These are phyloP conservation scores for Metschnikowia santaceciliae DNA, from an alignment of 805 yeast genomes.

Conservation along the genomic window DNA sequence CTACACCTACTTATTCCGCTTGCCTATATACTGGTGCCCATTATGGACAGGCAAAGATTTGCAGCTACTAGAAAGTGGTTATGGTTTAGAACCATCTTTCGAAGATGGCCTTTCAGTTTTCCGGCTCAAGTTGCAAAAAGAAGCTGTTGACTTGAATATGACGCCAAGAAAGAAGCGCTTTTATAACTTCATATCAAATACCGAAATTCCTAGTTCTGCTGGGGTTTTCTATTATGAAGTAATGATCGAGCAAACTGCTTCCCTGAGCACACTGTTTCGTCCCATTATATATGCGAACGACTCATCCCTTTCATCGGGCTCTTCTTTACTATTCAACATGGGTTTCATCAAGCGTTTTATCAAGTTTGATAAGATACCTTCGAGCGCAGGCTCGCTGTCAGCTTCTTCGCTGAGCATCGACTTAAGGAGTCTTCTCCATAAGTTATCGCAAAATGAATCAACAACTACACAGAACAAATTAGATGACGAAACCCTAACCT, in stretches of 20 bases:
- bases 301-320: conserved; percentile 29
- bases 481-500: conserved; percentile 20
- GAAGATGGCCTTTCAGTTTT: conserved; percentile 30
- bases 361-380: conserved; percentile 18
- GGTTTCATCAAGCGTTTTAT: conserved; percentile 33
- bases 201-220: conserved; percentile 27
- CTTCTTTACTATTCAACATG: conserved; percentile 29
- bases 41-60: conserved; percentile 26
- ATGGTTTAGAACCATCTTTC: conserved; percentile 24
- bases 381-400: conserved; percentile 6
- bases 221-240: conserved; percentile 43
- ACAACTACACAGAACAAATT: conserved; percentile 5
- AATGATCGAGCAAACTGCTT: conserved; percentile 31
- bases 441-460: conserved; percentile 20
- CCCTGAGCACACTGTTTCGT: conserved; percentile 27
- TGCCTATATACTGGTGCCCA: conserved; percentile 41
- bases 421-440: conserved; percentile 27
- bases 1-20: conserved; percentile 25
- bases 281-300: conserved; percentile 35
- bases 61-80: conserved; percentile 19
- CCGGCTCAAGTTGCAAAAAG: conserved; percentile 15
- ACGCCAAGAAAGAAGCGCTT: conserved; percentile 17
- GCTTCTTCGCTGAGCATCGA: conserved; percentile 21
- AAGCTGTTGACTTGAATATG: background rate
- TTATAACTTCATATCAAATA: conserved; percentile 38